Evolutionary conservation across 225 moss, liverwort and hornwort genomes (phyloP).

Genomic region (Bryum argenteum): DNA sequence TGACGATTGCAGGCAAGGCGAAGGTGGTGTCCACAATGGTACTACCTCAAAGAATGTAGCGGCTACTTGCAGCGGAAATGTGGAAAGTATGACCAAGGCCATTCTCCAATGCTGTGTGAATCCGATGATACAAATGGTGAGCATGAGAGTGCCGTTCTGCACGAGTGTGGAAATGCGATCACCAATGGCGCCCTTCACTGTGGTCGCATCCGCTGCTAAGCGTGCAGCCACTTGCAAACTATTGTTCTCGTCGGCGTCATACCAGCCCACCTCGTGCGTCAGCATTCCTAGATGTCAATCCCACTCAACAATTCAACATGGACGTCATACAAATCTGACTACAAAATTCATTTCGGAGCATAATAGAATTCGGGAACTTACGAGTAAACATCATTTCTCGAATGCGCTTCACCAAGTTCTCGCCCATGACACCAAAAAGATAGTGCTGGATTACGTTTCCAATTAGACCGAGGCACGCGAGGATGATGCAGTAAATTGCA

Average conservation of each 20-base stretch:
- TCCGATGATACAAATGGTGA: constrained; percentile 31
- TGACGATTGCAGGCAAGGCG: not conserved
- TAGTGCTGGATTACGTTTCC: constrained; percentile 46
- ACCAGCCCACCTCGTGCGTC: constrained; percentile 62
- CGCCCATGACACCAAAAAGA: constrained; percentile 57
- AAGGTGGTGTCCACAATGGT: not conserved
- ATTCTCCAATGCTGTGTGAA: constrained; percentile 53
- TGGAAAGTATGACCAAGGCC: constrained; percentile 41
- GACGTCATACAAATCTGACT: not conserved
- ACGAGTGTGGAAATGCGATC: constrained; percentile 54
- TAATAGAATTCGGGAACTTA: constrained; percentile 25
- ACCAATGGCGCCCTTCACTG: constrained; percentile 53
- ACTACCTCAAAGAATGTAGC: constrained; percentile 46
- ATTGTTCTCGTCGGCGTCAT: constrained; percentile 58
- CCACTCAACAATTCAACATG: not conserved
- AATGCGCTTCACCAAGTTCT: constrained; percentile 58
- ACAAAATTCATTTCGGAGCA: not conserved
- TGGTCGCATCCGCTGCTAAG: constrained; percentile 57
- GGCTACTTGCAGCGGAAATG: constrained; percentile 46
- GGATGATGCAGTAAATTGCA: not conserved
- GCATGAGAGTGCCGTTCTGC: constrained; percentile 46
- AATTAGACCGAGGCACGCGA: constrained; percentile 22
- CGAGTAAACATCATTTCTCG: constrained; percentile 54
- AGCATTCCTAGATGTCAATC: constrained; percentile 35
- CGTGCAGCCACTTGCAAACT: constrained; percentile 57